These are phyloP conservation scores for Xylaria sp. DNA, from an alignment of 2,329 filamentous ascomycete species.

Conservation along the genomic window DNA sequence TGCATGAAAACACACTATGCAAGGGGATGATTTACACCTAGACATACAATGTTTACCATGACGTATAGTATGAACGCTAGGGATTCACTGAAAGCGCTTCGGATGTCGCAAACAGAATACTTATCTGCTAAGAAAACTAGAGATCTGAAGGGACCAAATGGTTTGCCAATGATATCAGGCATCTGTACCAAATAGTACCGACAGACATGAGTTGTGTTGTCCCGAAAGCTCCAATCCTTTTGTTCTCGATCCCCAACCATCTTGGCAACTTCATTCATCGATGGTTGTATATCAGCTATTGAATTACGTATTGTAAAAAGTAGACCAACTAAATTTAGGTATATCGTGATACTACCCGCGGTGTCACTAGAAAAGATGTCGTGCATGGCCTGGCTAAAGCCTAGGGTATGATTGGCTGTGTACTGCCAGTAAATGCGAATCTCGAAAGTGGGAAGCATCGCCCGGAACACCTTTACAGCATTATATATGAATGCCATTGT, in stretches of 20 bases:
- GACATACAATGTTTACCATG: neutral
- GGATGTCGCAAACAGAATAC: neutral
- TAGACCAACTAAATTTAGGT: neutral
- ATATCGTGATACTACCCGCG: neutral
- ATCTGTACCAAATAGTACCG: no score
- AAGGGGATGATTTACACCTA: neutral
- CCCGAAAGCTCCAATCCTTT: neutral
- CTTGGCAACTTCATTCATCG: slow-evolving; percentile 27
- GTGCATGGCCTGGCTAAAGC: neutral
- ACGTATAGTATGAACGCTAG: neutral
- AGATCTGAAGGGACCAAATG: no score
- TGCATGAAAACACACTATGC: neutral
- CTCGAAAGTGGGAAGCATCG: neutral
- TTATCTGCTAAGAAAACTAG: no score
- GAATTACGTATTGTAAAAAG: neutral
- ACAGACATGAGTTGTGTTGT: neutral
- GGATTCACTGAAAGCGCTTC: neutral
- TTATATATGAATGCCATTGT: no score
- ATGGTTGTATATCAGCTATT: neutral
- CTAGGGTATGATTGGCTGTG: no score
- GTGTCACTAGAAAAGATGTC: neutral
- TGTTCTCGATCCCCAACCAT: slow-evolving; percentile 13
- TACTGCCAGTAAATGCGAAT: neutral
- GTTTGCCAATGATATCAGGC: no score
- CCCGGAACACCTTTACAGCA: neutral